Percentiles rank a stretch among this genome's conserved stretches.
Evolutionary conservation across 805 yeast species (phyloP).

Genomic region (Candida nitratophila): DNA sequence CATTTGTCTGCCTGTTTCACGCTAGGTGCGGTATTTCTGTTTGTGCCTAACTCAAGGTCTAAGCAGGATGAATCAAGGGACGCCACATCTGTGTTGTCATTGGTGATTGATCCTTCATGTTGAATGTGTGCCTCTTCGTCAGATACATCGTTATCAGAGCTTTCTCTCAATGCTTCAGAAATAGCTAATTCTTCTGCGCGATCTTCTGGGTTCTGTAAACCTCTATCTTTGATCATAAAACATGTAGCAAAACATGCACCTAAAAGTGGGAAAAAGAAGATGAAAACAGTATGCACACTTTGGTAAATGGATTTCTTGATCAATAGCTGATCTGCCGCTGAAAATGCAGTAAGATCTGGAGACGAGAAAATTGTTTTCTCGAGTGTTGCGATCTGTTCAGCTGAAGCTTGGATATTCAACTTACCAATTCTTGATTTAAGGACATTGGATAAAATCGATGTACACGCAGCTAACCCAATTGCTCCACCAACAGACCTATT

Average conservation of each 20-base stretch:
- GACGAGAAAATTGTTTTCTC: constrained; percentile 25
- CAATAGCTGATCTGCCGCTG: constrained; percentile 13
- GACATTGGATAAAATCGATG: constrained; percentile 22
- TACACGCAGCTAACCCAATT: constrained; percentile 42
- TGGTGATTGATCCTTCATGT: too few relatives aligned
- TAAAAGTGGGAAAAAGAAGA: constrained; percentile 28
- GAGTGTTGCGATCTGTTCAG: constrained; percentile 11
- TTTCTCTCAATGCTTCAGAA: not conserved
- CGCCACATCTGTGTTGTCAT: too few relatives aligned
- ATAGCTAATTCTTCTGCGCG: not conserved
- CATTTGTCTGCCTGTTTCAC: too few relatives aligned
- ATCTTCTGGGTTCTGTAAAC: constrained; percentile 24
- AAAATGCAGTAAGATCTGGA: constrained; percentile 20
- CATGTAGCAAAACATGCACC: constrained; percentile 26
- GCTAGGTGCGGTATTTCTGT: too few relatives aligned
- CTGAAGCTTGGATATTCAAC: constrained; percentile 6
- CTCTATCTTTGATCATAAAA: constrained; percentile 31
- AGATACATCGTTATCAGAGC: too few relatives aligned
- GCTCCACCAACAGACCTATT: constrained; percentile 58
- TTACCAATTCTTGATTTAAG: constrained; percentile 10
- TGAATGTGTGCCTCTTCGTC: not conserved
- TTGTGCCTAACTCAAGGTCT: too few relatives aligned
- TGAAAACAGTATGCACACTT: constrained; percentile 26
- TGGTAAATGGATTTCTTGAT: constrained; percentile 22
- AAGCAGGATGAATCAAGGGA: too few relatives aligned